phyloP scores from a whole-genome alignment of 129 eudicot species.

The Kitagawia praeruptora region DNA sequence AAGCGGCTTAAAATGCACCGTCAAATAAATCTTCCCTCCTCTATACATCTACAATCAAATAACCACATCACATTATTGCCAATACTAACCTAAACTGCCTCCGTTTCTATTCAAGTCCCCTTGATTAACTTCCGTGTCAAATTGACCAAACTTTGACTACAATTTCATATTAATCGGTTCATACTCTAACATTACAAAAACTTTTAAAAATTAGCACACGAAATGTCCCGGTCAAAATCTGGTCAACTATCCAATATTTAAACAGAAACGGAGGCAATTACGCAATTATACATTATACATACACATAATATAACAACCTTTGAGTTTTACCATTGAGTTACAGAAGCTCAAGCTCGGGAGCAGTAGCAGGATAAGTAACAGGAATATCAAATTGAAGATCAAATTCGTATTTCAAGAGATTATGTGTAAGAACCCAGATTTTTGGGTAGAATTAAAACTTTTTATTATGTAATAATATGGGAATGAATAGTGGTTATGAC shows the following conservation, averaged over 20 bases:
- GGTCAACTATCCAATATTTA: background rate
- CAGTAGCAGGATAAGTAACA: constrained; percentile 93
- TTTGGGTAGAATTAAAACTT: no score
- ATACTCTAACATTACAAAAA: no score
- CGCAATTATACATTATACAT: background rate
- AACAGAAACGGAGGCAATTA: background rate
- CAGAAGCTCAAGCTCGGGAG: constrained; percentile 89
- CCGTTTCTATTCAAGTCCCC: background rate
- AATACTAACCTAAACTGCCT: background rate
- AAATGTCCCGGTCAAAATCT: no score
- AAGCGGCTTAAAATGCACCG: constrained; percentile 98
- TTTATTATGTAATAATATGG: no score
- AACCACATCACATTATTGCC: constrained; percentile 4
- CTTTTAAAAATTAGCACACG: no score
- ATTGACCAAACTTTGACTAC: background rate
- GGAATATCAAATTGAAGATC: constrained; percentile 96
- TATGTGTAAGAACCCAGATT: no score
- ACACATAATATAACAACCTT: constrained; percentile 32
- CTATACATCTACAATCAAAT: constrained; percentile 70
- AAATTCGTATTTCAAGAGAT: constrained; percentile 80
- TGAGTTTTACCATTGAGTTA: constrained; percentile 93
- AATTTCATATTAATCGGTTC: no score
- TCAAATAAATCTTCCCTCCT: constrained; percentile 97
- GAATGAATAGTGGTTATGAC: no score
- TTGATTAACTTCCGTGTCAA: background rate